phyloP scores from a whole-genome alignment of 2,329 filamentous ascomycete genomes.

The Diaporthe eres region DNA sequence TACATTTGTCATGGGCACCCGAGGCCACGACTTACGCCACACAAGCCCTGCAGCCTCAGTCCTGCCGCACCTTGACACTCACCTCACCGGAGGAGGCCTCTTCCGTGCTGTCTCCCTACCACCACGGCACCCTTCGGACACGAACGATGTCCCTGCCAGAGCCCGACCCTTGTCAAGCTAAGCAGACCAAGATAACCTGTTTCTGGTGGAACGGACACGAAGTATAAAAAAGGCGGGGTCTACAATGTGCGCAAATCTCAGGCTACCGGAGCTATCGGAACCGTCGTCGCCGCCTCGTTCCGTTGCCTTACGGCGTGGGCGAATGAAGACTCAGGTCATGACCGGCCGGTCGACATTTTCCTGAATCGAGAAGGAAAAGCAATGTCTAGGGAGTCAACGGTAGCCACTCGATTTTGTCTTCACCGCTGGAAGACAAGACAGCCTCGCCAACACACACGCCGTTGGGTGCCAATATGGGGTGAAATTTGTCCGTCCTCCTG shows the following conservation, averaged over 20 bases:
- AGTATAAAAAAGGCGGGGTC: slow-evolving; percentile 23
- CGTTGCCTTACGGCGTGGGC: slow-evolving; percentile 1
- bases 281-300: slow-evolving; percentile 9
- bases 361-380: not conserved
- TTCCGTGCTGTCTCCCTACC: slow-evolving; percentile 12
- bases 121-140: slow-evolving; percentile 2
- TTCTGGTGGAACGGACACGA: not conserved
- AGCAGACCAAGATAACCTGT: not conserved
- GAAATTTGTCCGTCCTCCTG: slow-evolving; percentile 13
- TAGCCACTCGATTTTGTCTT: not conserved
- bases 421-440: not conserved
- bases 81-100: slow-evolving; percentile 28
- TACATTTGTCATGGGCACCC: not conserved
- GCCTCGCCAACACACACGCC: slow-evolving; percentile 8
- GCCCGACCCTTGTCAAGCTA: slow-evolving; percentile 17
- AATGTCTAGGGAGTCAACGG: not conserved
- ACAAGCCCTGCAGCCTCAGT: slow-evolving; percentile 8
- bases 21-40: not conserved
- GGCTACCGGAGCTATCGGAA: not conserved
- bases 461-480: slow-evolving; percentile 8
- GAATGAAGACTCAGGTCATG: not conserved
- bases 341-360: not conserved
- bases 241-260: slow-evolving; percentile 6
- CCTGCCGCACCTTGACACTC: not conserved
- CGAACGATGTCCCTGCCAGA: not conserved